These are phyloP conservation scores for Sherardia arvensis DNA, from an alignment of 257 asterid species.

Conservation along the genomic window DNA sequence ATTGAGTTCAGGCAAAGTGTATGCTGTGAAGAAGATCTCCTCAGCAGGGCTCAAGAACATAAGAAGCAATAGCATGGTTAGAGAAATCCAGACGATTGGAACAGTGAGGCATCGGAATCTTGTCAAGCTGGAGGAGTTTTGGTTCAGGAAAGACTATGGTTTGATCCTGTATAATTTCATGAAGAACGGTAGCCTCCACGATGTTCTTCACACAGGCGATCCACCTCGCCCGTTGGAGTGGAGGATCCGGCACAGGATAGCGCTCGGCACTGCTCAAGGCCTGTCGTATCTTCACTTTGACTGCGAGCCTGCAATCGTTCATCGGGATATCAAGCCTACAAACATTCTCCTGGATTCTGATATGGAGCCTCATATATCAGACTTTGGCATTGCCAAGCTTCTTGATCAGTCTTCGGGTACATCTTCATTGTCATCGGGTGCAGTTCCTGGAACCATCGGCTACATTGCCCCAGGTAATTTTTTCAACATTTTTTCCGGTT, in stretches of 20 bases:
- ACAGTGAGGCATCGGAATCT: conserved; percentile 77
- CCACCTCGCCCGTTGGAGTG: conserved; percentile 43
- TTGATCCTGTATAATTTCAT: conserved; percentile 54
- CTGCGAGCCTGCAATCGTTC: conserved; percentile 69
- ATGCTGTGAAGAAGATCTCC: conserved; percentile 59
- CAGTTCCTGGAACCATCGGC: conserved; percentile 59
- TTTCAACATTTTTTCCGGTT: not conserved
- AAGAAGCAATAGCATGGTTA: conserved; percentile 48
- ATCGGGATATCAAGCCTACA: conserved; percentile 68
- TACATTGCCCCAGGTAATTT: conserved; percentile 80
- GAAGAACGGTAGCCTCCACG: conserved; percentile 75
- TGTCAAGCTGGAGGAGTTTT: conserved; percentile 53
- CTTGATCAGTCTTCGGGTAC: conserved; percentile 44
- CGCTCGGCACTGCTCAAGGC: conserved; percentile 73
- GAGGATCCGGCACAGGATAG: conserved; percentile 49
- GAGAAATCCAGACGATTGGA: conserved; percentile 73
- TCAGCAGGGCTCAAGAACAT: conserved; percentile 30
- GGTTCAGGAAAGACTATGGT: conserved; percentile 76
- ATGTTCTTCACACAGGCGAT: conserved; percentile 39
- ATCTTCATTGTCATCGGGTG: conserved; percentile 28
- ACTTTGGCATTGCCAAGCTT: conserved; percentile 81
- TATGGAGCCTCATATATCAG: conserved; percentile 73
- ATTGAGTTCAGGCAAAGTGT: conserved; percentile 38
- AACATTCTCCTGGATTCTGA: conserved; percentile 68
- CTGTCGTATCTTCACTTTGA: conserved; percentile 75